These are phyloP conservation scores for Lentinula sp. DNA, from an alignment of 768 basidiomycete genomes.

Conservation along the genomic window DNA sequence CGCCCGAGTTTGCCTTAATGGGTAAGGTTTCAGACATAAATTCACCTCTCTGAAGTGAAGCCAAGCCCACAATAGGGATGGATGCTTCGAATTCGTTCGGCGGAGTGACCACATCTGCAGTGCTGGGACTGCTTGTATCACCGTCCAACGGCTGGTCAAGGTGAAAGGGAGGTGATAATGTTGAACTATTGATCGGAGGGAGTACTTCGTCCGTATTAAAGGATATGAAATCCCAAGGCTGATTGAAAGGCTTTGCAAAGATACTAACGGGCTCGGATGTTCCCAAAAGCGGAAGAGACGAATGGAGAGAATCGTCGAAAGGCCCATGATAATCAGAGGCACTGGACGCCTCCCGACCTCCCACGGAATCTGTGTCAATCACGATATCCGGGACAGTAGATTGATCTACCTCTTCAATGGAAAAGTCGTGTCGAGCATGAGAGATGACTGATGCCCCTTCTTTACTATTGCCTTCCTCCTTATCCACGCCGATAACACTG, in stretches of 20 bases:
- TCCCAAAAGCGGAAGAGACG: not conserved
- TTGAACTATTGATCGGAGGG: not conserved
- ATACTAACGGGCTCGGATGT: not conserved
- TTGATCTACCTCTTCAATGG: not conserved
- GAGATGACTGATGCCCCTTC: not conserved
- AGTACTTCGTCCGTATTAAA: not conserved
- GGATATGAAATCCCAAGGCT: not conserved
- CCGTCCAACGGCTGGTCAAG: not conserved
- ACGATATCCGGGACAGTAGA: not conserved
- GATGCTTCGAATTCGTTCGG: not conserved
- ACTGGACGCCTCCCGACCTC: not conserved
- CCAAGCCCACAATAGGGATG: not conserved
- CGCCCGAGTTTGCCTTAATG: not conserved
- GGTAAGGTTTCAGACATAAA: not conserved
- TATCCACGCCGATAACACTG: conserved; percentile 16
- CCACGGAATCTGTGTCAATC: not conserved
- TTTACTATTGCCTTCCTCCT: conserved; percentile 20
- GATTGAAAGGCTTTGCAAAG: not conserved
- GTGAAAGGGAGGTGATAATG: not conserved
- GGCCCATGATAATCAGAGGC: not conserved
- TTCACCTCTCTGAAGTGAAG: not conserved
- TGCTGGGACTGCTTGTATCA: not conserved
- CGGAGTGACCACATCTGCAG: not conserved
- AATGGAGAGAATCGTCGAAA: not conserved
- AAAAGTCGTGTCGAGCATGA: not conserved